A percentile compares a stretch with the other conserved stretches of the same genome.
Conservation (phyloP, 2,329 filamentous ascomycete genomes). For the Rosellinia necatrix region DNA sequence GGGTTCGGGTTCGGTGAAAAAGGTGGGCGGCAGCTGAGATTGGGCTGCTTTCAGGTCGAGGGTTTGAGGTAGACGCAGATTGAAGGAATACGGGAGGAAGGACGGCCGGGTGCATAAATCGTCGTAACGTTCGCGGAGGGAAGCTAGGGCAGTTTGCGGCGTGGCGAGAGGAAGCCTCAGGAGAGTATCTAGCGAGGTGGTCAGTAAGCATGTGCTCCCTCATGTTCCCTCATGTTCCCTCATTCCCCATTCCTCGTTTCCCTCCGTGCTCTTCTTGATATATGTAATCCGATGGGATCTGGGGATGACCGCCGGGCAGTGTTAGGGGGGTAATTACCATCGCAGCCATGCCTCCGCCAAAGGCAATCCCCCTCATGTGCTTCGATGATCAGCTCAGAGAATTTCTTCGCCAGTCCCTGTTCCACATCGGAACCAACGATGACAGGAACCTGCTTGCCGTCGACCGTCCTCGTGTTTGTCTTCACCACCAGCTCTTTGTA, state of each 20-base stretch:
- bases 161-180: constrained; percentile 68
- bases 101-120: constrained; percentile 59
- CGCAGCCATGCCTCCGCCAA: constrained; percentile 87
- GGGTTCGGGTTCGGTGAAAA: constrained; percentile 55
- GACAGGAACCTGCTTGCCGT: constrained; percentile 59
- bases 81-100: constrained; percentile 66
- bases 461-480: constrained; percentile 64
- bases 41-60: constrained; percentile 57
- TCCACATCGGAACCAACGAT: constrained; percentile 66
- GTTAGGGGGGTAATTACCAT: constrained; percentile 57
- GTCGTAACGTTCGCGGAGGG: constrained; percentile 67
- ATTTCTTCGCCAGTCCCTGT: constrained; percentile 75
- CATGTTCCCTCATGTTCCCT: no score
- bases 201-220: constrained; percentile 25
- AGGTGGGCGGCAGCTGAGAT: constrained; percentile 55
- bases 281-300: no score
- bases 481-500: constrained; percentile 83
- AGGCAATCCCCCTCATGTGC: constrained; percentile 82
- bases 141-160: constrained; percentile 60
- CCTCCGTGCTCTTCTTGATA: no score
- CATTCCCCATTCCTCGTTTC: no score
- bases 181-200: constrained; percentile 55
- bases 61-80: constrained; percentile 59
- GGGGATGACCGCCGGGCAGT: no score
- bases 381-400: constrained; percentile 71